Percentiles rank a stretch among this genome's conserved stretches.
These are phyloP conservation scores for Sutorius australiensis DNA, from an alignment of 768 basidiomycete species.

Conservation along the genomic window DNA sequence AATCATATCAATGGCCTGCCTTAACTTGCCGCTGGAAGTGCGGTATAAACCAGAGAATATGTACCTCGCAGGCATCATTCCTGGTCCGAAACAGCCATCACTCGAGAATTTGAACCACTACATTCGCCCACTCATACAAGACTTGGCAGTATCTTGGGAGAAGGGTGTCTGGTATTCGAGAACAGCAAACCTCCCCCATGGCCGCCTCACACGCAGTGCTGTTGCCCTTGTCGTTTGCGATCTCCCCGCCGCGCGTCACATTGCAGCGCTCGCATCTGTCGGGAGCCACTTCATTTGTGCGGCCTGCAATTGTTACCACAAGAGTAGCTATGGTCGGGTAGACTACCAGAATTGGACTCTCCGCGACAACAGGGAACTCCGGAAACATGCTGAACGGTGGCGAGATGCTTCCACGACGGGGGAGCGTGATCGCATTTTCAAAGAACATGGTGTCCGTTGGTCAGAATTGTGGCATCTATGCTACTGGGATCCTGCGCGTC, in stretches of 20 bases:
- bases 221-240: slow-evolving; percentile 34
- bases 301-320: slow-evolving; percentile 27
- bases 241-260: slow-evolving; percentile 32
- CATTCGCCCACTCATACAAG: slow-evolving; percentile 32
- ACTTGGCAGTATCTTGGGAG: slow-evolving; percentile 31
- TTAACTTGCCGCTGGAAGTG: slow-evolving; percentile 35
- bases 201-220: slow-evolving; percentile 22
- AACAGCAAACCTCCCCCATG: slow-evolving; percentile 15
- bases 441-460: slow-evolving; percentile 17
- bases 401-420: slow-evolving; percentile 1
- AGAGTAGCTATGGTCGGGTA: not conserved
- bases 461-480: slow-evolving; percentile 22
- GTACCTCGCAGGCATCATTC: slow-evolving; percentile 36
- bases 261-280: slow-evolving; percentile 16
- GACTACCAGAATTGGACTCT: slow-evolving; percentile 19
- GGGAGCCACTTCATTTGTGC: slow-evolving; percentile 29
- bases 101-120: slow-evolving; percentile 34
- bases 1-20: slow-evolving; percentile 12
- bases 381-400: slow-evolving; percentile 12
- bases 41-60: slow-evolving; percentile 38
- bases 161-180: slow-evolving; percentile 24
- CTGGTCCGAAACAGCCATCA: slow-evolving; percentile 35
- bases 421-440: slow-evolving; percentile 5
- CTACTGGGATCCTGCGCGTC: slow-evolving; percentile 24
- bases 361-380: slow-evolving; percentile 4